Evolutionary conservation across 768 basidiomycete species (phyloP).

Genomic region (Filobasidium floriforme): DNA sequence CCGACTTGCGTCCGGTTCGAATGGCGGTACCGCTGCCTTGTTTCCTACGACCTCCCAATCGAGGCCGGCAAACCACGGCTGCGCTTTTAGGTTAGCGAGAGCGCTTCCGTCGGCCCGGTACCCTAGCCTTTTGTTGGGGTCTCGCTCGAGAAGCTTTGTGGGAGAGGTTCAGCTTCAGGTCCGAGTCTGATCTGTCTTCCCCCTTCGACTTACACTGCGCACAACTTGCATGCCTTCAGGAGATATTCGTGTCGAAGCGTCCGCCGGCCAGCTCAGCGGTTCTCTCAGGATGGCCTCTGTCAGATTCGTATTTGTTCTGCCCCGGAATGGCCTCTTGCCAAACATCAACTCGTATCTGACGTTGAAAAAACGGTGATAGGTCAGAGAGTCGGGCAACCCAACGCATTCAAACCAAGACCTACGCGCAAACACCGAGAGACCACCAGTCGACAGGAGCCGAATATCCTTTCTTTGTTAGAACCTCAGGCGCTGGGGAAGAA

Average conservation of each 20-base stretch:
- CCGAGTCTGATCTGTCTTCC: too few species aligned
- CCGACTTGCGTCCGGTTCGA: constrained; percentile 78
- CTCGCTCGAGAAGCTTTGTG: constrained; percentile 73
- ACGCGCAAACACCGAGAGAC: constrained; percentile 89
- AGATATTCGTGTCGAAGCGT: constrained; percentile 70
- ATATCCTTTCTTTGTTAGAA: constrained; percentile 86
- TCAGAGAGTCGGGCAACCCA: neutral
- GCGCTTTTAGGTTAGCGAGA: constrained; percentile 64
- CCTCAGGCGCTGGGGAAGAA: constrained; percentile 62
- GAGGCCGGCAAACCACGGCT: constrained; percentile 75
- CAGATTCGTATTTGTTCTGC: constrained; percentile 83
- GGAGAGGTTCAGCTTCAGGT: too few species aligned
- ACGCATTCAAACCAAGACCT: constrained; percentile 15
- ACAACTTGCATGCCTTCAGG: constrained; percentile 69
- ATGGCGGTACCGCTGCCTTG: constrained; percentile 64
- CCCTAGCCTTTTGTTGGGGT: constrained; percentile 68
- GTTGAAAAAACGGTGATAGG: neutral
- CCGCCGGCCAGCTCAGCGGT: constrained; percentile 79
- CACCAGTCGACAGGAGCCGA: constrained; percentile 94
- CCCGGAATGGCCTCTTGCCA: constrained; percentile 83
- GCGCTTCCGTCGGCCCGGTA: constrained; percentile 70
- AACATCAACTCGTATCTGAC: constrained; percentile 68
- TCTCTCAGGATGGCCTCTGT: constrained; percentile 90
- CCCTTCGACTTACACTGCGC: constrained; percentile 57
- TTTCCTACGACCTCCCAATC: constrained; percentile 72